Conservation (phyloP, 805 yeast species). For the Wickerhamiella brachini region DNA sequence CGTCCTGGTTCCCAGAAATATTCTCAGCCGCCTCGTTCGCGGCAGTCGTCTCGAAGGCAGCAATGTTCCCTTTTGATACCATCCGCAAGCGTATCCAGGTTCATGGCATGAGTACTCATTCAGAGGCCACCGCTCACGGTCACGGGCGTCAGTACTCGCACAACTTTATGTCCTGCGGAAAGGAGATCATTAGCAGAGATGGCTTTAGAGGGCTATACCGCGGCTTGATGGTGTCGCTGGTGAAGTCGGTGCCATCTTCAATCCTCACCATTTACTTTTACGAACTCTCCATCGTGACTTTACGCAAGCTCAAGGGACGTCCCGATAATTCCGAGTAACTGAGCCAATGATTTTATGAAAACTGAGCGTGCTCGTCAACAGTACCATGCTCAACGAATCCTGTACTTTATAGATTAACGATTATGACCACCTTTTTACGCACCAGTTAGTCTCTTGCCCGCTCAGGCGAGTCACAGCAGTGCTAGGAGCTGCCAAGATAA, state of each 20-base stretch:
- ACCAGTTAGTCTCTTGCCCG: too few species aligned
- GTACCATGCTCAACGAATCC: too few species aligned
- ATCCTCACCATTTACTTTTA: constrained; percentile 57
- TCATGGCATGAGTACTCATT: constrained; percentile 22
- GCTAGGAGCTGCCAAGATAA: too few species aligned
- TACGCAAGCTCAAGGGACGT: constrained; percentile 8
- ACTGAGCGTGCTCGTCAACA: too few species aligned
- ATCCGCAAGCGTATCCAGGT: constrained; percentile 68
- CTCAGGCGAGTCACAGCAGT: too few species aligned
- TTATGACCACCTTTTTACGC: too few species aligned
- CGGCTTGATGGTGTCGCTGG: constrained; percentile 55
- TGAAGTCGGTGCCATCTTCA: constrained; percentile 62
- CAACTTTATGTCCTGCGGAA: constrained; percentile 19
- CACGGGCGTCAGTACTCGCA: constrained; percentile 16
- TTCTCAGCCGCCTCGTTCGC: constrained; percentile 54
- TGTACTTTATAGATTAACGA: too few species aligned
- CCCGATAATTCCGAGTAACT: background rate
- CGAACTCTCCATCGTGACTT: constrained; percentile 28
- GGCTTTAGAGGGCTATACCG: constrained; percentile 60
- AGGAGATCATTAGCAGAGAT: constrained; percentile 35
- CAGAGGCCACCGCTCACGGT: constrained; percentile 7
- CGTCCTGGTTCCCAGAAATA: constrained; percentile 9
- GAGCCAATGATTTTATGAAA: background rate
- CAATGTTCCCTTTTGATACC: constrained; percentile 78
- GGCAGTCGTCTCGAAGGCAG: constrained; percentile 57